Conservation (phyloP, 2,329 filamentous ascomycete species). For the Trichoderma hamatum region DNA sequence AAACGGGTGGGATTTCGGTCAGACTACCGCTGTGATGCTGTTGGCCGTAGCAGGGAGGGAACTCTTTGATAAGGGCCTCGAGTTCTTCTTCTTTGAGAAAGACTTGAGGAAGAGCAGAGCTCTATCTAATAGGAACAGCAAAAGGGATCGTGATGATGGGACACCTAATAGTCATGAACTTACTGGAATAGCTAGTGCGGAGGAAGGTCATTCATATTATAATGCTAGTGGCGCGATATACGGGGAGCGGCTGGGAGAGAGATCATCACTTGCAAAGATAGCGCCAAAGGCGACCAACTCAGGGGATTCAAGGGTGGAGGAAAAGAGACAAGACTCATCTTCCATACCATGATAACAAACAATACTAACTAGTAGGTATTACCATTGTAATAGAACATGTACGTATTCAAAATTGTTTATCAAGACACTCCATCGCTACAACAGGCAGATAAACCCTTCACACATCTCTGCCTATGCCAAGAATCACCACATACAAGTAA, state of each 20-base stretch:
- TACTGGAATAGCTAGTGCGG: neutral
- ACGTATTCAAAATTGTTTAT: neutral
- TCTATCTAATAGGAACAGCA: neutral
- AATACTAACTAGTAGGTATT: neutral
- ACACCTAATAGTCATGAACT: neutral
- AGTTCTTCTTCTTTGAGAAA: constrained; percentile 29
- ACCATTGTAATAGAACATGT: neutral
- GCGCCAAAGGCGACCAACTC: neutral
- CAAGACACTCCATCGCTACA: no score
- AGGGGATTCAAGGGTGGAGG: neutral
- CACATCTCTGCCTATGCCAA: neutral
- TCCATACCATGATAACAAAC: neutral
- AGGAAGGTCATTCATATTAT: neutral
- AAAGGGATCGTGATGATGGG: neutral
- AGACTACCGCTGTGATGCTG: constrained; percentile 38
- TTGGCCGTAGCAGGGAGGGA: constrained; percentile 33
- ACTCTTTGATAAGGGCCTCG: constrained; percentile 31
- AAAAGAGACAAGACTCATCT: neutral
- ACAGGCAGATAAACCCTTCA: neutral
- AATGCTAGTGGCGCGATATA: neutral
- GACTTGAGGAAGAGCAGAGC: constrained; percentile 1
- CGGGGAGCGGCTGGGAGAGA: neutral
- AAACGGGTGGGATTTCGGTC: constrained; percentile 40
- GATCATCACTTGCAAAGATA: neutral
- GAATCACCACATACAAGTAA: neutral